Conservation (phyloP, 2,329 filamentous ascomycete genomes). For the Scedosporium aurantiacum region DNA sequence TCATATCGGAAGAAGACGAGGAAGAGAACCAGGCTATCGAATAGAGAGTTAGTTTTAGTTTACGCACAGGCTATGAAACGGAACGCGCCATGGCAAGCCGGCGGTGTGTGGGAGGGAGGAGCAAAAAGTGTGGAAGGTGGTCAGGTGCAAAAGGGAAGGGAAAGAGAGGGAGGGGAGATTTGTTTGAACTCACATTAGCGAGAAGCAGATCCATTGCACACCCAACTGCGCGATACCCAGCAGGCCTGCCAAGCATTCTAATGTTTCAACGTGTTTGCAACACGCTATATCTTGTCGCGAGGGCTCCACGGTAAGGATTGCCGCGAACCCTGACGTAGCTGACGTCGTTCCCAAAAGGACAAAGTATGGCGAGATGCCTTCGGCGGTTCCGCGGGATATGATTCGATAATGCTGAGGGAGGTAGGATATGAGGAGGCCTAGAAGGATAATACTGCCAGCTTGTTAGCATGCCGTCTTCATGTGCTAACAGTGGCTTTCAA, state of each 20-base stretch:
- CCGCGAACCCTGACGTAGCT: conserved; percentile 78
- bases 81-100: neutral
- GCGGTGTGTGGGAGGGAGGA: neutral
- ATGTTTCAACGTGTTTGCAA: conserved; percentile 68
- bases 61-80: neutral
- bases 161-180: neutral
- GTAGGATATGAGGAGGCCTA: conserved; percentile 87
- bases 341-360: conserved; percentile 88
- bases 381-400: conserved; percentile 71
- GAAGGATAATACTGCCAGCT: conserved; percentile 55
- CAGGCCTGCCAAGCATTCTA: conserved; percentile 76
- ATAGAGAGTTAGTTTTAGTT: conserved; percentile 17
- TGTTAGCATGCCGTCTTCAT: neutral
- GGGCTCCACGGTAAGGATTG: conserved; percentile 79
- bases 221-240: conserved; percentile 86
- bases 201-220: conserved; percentile 85
- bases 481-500: too few relatives aligned
- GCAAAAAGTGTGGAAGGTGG: neutral
- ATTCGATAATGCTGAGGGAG: conserved; percentile 92
- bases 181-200: conserved; percentile 60
- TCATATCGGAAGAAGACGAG: conserved; percentile 80
- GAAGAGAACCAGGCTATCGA: conserved; percentile 72
- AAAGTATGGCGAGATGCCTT: conserved; percentile 92
- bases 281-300: conserved; percentile 77
- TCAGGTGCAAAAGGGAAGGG: neutral